phyloP scores from a whole-genome alignment of 768 basidiomycete genomes.

The Pleurotus cornucopiae region DNA sequence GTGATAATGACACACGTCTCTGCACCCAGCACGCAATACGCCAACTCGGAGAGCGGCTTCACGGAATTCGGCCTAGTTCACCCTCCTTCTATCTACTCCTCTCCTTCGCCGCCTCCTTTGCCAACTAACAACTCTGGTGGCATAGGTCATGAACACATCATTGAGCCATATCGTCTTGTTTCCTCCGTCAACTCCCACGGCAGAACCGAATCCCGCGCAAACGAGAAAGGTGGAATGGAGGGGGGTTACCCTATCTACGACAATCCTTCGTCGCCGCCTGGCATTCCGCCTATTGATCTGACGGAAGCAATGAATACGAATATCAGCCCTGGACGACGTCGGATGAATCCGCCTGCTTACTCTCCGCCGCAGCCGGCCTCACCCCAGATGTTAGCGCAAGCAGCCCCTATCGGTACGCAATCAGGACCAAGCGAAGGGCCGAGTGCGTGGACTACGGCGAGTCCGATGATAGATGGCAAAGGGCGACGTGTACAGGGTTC shows the following conservation, averaged over 20 bases:
- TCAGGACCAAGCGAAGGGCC: slow-evolving; percentile 2
- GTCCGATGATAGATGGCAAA: slow-evolving; percentile 2
- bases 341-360: slow-evolving; percentile 5
- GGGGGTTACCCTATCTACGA: background rate
- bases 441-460: background rate
- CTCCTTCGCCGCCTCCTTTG: background rate
- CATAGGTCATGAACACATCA: slow-evolving; percentile 5
- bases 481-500: background rate
- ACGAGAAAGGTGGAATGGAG: background rate
- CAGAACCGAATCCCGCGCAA: background rate
- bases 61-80: background rate
- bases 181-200: background rate
- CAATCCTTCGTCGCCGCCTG: slow-evolving; percentile 4
- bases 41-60: background rate
- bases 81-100: slow-evolving; percentile 5
- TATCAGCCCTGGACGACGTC: background rate
- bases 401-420: background rate
- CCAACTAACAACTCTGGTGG: background rate
- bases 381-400: background rate
- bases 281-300: background rate
- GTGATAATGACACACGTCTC: slow-evolving; percentile 1
- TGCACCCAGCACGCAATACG: slow-evolving; percentile 1
- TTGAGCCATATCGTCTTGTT: slow-evolving; percentile 1
- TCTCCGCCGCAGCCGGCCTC: background rate
- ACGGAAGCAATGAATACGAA: background rate